Base-by-base conservation (phyloP, 805 yeast species). In the Crinitomyces ghanaensis region DNA sequence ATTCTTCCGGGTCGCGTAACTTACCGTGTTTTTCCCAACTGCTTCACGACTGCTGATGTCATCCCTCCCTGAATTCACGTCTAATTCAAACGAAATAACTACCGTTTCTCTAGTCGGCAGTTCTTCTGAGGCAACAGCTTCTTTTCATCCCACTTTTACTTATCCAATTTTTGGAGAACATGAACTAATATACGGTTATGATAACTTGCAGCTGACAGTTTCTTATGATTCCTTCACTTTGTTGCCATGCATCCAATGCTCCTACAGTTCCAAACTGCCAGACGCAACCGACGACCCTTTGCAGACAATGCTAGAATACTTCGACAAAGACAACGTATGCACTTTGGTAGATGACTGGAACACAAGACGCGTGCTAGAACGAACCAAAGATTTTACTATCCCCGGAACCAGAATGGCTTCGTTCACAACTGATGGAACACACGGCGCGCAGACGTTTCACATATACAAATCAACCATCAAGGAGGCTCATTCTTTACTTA, bases 131-230 rank as follows among this genome's bases (percentile, higher is more conserved):
- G n/a, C n/a, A n/a, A n/a, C n/a, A n/a, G n/a, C n/a, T n/a, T n/a
- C n/a, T n/a, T 85, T 86, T 60, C 59, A 66, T 24, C 96, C 97
- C 0, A 49, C 60, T 9, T 85, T 83, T 59, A 88, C 97, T 1
- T 91, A 91, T 54, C 94, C 96, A 2, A 78, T 91, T 7, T 91
- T 73, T 63, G 97, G 97, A 4, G 94, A 85, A 30, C 68, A 84
- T 2, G 98, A 91, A 51, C 76, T 76, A 34, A 75, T 91, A 1
- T 83, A 76, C 49, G 98, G 98, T 2, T 91, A 72, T 53, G 68
- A 76, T 43, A 78, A 72, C 44, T 61, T 86, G 23, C 63, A 63
- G 20, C 72, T 91, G 22, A 16, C 41, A 40, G 43, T 70, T n/a
- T 73, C 78, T 12, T 82, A 82, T 53, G 94, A 86, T 50, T 70